Conservation (phyloP, 345 rosid genomes). For the Noccaea caerulescens region DNA sequence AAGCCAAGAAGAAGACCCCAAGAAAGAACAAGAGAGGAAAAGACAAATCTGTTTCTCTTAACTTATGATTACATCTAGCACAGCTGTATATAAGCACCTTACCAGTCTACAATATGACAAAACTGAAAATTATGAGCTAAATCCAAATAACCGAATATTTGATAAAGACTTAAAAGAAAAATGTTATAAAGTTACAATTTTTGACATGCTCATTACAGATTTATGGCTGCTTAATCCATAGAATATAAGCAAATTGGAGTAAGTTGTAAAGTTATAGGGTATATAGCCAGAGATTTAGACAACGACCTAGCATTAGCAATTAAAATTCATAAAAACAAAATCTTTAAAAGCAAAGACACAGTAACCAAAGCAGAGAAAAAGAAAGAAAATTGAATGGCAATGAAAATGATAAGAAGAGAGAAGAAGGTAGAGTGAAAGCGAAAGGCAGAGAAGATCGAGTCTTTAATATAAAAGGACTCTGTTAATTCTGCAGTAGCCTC, state of each 20-base stretch:
- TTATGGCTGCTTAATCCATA: constrained; percentile 5
- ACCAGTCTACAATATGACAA: constrained; percentile 31
- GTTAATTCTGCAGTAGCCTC: constrained; percentile 27
- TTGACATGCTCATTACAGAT: not conserved
- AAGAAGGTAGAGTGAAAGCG: constrained; percentile 48
- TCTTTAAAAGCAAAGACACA: constrained; percentile 46
- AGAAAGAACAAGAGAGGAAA: constrained; percentile 35
- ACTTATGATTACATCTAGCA: constrained; percentile 38
- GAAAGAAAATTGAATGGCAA: constrained; percentile 44
- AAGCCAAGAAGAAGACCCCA: constrained; percentile 33
- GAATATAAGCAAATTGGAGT: constrained; percentile 5
- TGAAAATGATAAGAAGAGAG: constrained; percentile 49
- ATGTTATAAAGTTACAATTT: not conserved
- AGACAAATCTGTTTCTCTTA: constrained; percentile 37
- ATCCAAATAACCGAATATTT: constrained; percentile 5
- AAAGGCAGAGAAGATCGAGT: constrained; percentile 41
- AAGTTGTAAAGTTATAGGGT: constrained; percentile 29
- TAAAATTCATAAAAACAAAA: constrained; percentile 28
- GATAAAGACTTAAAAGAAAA: not conserved
- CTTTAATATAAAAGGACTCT: constrained; percentile 23
- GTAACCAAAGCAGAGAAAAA: constrained; percentile 49
- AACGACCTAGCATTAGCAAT: constrained; percentile 39
- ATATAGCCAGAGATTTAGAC: constrained; percentile 26
- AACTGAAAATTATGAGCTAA: constrained; percentile 23
- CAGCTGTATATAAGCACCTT: constrained; percentile 18